Evolutionary conservation across 1,284 basidiomycete genomes (phyloP).

Genomic region (Ceratobasidium sp.): DNA sequence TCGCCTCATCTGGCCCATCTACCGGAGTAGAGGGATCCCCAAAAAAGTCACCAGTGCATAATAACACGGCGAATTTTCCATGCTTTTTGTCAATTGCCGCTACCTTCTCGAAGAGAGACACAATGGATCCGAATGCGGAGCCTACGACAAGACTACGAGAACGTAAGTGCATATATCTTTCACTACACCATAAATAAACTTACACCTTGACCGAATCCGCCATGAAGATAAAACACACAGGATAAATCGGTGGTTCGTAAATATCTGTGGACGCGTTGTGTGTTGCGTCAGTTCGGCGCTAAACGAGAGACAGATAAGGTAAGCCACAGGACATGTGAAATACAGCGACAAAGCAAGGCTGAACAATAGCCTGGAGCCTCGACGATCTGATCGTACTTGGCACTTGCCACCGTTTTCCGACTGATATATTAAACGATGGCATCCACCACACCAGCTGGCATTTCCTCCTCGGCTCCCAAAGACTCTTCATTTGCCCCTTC

Average conservation of each 20-base stretch:
- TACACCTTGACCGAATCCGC: conserved; percentile 35
- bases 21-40: conserved; percentile 61
- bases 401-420: neutral
- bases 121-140: conserved; percentile 82
- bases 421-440: neutral
- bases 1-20: conserved; percentile 62
- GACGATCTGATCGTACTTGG: neutral
- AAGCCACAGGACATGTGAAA: neutral
- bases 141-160: conserved; percentile 85
- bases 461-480: neutral
- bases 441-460: neutral
- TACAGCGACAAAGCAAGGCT: neutral
- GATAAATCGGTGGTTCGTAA: no score
- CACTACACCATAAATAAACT: neutral
- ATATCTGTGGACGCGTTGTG: no score
- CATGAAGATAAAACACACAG: neutral
- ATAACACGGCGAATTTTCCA: conserved; percentile 91
- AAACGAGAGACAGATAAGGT: no score
- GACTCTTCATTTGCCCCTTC: neutral
- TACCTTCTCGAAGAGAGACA: conserved; percentile 83
- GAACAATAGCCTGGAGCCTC: conserved; percentile 25
- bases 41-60: conserved; percentile 95
- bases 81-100: conserved; percentile 91
- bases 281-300: no score
- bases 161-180: neutral